Evolutionary conservation across 169 alveolate genomes (phyloP).

Genomic region (Cryptosporidium parvum): DNA sequence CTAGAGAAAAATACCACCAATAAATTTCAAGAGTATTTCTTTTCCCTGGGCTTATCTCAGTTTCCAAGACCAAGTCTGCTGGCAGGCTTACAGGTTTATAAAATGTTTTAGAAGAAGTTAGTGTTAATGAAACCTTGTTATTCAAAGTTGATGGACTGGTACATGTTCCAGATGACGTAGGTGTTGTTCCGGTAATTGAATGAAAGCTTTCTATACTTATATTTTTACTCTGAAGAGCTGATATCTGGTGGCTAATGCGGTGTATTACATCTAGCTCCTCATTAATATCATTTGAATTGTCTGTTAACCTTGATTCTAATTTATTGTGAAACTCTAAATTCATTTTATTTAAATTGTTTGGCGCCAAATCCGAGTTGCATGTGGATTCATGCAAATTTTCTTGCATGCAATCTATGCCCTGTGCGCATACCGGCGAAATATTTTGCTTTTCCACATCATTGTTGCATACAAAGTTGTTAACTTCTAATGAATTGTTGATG

Average conservation of each 20-base stretch:
- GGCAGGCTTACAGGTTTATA: slow-evolving; percentile 26
- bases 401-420: background rate
- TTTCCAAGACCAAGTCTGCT: slow-evolving; percentile 24
- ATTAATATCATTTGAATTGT: background rate
- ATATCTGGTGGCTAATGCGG: slow-evolving; percentile 43
- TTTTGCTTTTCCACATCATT: background rate
- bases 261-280: slow-evolving; percentile 54
- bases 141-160: slow-evolving; percentile 7
- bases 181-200: slow-evolving; percentile 38
- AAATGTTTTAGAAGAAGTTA: background rate
- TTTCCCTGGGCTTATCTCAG: slow-evolving; percentile 4
- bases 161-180: slow-evolving; percentile 39
- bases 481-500: background rate
- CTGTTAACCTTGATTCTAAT: background rate
- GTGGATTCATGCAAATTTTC: slow-evolving; percentile 18
- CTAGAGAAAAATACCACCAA: slow-evolving; percentile 37
- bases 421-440: slow-evolving; percentile 6
- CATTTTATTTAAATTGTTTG: background rate
- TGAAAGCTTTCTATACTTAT: slow-evolving; percentile 49
- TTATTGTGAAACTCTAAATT: background rate
- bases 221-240: slow-evolving; percentile 38
- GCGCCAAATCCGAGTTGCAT: background rate
- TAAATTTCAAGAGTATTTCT: slow-evolving; percentile 26
- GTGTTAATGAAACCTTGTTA: background rate
- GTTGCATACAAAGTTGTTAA: background rate